Evolutionary conservation across 2,329 filamentous ascomycete species (phyloP).

Genomic region (Ceratocystis papillata): DNA sequence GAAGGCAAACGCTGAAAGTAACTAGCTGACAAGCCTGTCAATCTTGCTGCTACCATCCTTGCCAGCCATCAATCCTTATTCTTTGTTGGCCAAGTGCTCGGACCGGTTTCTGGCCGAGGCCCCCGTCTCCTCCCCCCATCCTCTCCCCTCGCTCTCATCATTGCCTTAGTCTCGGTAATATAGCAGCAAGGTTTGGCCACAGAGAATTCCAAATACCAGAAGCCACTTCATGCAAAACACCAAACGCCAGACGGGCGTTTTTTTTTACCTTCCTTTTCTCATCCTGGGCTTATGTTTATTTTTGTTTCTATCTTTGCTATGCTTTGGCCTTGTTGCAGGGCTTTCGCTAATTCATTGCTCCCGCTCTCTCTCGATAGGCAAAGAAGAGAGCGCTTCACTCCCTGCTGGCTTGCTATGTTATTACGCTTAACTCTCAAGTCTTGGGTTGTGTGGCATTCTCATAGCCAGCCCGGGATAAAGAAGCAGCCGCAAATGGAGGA

Average conservation of each 20-base stretch:
- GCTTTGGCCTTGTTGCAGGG: too few species aligned
- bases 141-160: neutral
- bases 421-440: too few species aligned
- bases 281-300: neutral
- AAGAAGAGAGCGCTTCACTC: too few species aligned
- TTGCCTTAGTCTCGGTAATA: neutral
- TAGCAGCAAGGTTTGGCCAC: neutral
- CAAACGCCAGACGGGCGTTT: neutral
- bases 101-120: neutral
- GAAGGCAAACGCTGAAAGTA: too few species aligned
- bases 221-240: neutral
- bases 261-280: too few species aligned
- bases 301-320: neutral
- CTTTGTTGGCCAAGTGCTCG: neutral
- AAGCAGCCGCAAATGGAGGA: too few species aligned
- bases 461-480: too few species aligned
- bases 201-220: slow-evolving; percentile 3
- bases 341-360: neutral
- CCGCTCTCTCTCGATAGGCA: neutral
- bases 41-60: neutral
- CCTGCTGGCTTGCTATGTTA: too few species aligned
- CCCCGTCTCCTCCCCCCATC: neutral
- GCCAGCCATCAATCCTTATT: neutral
- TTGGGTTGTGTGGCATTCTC: too few species aligned
- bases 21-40: neutral